Conservation (phyloP, 257 asterid genomes). For the Jacaranda copaia region DNA sequence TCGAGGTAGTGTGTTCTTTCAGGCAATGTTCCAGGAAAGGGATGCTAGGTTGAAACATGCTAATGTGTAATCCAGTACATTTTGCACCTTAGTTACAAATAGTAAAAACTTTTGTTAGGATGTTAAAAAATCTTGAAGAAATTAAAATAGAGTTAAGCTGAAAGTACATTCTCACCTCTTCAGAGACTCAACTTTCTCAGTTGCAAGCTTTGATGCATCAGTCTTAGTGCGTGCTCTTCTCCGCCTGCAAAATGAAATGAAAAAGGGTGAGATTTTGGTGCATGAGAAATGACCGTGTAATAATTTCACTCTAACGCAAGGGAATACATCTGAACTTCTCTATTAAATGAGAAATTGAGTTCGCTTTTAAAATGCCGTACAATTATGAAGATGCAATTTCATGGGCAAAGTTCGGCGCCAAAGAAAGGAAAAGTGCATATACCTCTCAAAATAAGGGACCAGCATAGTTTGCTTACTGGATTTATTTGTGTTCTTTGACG, state of each 20-base stretch:
- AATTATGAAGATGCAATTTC: not conserved
- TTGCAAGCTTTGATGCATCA: constrained; percentile 48
- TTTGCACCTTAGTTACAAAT: not conserved
- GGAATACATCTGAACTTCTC: not conserved
- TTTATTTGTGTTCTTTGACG: constrained; percentile 51
- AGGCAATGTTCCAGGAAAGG: too few species aligned
- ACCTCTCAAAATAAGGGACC: constrained; percentile 97
- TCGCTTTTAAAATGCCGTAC: not conserved
- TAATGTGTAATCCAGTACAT: too few species aligned
- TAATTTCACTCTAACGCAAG: not conserved
- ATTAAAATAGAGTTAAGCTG: not conserved
- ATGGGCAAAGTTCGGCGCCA: not conserved
- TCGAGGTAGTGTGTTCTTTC: too few species aligned
- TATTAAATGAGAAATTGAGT: not conserved
- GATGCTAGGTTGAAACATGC: too few species aligned
- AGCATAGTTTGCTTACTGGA: constrained; percentile 67
- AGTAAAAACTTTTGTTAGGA: not conserved
- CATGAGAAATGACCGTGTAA: not conserved
- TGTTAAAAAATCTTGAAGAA: not conserved
- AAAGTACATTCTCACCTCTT: constrained; percentile 54
- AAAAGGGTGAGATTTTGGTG: constrained; percentile 17
- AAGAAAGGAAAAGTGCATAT: constrained; percentile 20
- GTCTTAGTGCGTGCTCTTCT: constrained; percentile 44
- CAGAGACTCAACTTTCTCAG: constrained; percentile 39
- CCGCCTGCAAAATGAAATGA: constrained; percentile 55